These are phyloP conservation scores for Trametes villosa DNA, from an alignment of 768 basidiomycete genomes.

Conservation along the genomic window DNA sequence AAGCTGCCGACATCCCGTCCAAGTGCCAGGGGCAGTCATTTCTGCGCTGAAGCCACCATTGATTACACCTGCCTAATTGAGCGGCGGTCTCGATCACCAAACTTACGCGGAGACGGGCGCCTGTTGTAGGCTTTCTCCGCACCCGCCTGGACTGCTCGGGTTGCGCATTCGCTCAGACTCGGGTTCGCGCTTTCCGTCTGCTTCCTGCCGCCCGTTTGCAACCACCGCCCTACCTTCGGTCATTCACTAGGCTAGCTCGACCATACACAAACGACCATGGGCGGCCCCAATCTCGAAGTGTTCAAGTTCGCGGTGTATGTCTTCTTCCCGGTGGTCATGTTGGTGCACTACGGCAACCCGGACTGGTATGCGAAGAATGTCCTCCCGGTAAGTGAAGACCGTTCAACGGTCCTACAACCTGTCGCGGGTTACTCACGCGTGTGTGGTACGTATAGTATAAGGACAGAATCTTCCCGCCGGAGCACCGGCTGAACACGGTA, in stretches of 20 bases:
- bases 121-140: not conserved
- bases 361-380: conserved; percentile 84
- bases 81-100: not conserved
- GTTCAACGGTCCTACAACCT: no score
- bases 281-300: conserved; percentile 81
- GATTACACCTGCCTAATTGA: conserved; percentile 3
- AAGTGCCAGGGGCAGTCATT: not conserved
- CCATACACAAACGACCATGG: conserved; percentile 47
- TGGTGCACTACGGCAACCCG: conserved; percentile 87
- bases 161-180: not conserved
- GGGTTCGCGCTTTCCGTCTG: not conserved
- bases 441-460: conserved; percentile 60
- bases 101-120: not conserved
- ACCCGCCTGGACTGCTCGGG: not conserved
- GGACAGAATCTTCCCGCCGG: conserved; percentile 69
- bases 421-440: not conserved
- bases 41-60: not conserved
- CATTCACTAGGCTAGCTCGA: not conserved
- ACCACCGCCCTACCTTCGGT: not conserved
- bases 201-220: not conserved
- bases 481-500: conserved; percentile 60
- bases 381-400: conserved; percentile 58
- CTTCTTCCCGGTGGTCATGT: conserved; percentile 78
- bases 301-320: conserved; percentile 91
- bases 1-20: no score